Percentiles rank a stretch among this genome's conserved stretches.
phyloP scores from a whole-genome alignment of 2,329 filamentous ascomycete genomes.

The Pestalotiopsis sp. region DNA sequence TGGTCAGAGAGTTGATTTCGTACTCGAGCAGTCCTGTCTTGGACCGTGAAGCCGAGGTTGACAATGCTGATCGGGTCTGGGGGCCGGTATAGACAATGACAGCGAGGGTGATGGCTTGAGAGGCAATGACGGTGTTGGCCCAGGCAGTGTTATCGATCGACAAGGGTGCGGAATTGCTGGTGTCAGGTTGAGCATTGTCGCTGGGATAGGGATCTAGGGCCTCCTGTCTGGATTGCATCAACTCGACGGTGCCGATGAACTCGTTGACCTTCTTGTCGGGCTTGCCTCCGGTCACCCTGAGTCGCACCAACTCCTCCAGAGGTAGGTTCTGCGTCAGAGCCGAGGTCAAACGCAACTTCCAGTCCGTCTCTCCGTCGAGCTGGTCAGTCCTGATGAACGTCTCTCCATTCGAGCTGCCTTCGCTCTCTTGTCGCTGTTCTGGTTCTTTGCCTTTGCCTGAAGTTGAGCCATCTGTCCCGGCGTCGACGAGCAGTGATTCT shows the following conservation, averaged over 20 bases:
- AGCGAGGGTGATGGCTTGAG: conserved; percentile 84
- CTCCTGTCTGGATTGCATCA: conserved; percentile 59
- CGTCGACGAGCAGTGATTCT: conserved; percentile 42
- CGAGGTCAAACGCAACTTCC: conserved; percentile 91
- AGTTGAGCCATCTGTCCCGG: conserved; percentile 24
- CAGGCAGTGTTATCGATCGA: conserved; percentile 98
- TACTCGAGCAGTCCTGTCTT: conserved; percentile 93
- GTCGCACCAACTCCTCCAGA: conserved; percentile 69
- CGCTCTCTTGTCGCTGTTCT: conserved; percentile 32
- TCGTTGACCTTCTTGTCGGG: conserved; percentile 95
- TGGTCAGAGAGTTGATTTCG: conserved; percentile 96
- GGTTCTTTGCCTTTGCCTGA: conserved; percentile 38
- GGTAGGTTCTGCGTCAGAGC: conserved; percentile 80
- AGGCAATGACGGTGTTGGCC: conserved; percentile 97
- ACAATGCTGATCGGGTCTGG: conserved; percentile 90
- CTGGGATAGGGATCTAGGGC: conserved; percentile 46
- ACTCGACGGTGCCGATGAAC: conserved; percentile 85
- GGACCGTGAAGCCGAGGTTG: conserved; percentile 86
- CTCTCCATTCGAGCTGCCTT: conserved; percentile 66
- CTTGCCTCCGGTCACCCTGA: conserved; percentile 79
- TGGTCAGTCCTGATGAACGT: conserved; percentile 98
- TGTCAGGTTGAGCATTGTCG: conserved; percentile 35
- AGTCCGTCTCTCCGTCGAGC: conserved; percentile 96
- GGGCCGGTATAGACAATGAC: conserved; percentile 94
- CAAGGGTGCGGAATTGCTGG: conserved; percentile 67